Evolutionary conservation across 2,329 filamentous ascomycete species (phyloP).

Genomic region (Hypoxylon sp.): DNA sequence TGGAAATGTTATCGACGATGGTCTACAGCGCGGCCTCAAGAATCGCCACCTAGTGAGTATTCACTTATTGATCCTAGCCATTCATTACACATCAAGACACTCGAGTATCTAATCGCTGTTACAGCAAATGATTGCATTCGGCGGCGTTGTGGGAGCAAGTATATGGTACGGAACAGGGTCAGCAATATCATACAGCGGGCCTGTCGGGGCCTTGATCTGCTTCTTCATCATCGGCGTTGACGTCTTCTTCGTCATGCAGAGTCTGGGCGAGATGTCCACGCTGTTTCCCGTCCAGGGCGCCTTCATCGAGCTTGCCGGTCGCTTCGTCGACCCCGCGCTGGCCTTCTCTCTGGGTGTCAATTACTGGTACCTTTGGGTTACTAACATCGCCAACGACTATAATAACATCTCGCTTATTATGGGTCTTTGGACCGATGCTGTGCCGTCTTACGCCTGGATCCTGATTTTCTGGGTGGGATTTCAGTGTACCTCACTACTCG

Average conservation of each 20-base stretch:
- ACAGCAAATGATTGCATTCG: conserved; percentile 53
- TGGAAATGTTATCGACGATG: conserved; percentile 50
- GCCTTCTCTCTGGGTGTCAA: conserved; percentile 65
- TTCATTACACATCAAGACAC: background rate
- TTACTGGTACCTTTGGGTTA: conserved; percentile 65
- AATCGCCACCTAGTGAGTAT: conserved; percentile 49
- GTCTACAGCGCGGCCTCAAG: conserved; percentile 51
- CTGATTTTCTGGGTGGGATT: conserved; percentile 63
- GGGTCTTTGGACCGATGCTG: conserved; percentile 60
- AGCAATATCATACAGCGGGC: conserved; percentile 53
- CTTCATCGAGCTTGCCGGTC: conserved; percentile 65
- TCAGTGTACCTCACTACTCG: conserved; percentile 57
- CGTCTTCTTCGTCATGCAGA: conserved; percentile 63
- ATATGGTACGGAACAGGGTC: conserved; percentile 53
- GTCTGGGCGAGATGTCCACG: conserved; percentile 69
- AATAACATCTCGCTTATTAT: conserved; percentile 62
- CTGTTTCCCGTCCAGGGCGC: conserved; percentile 67
- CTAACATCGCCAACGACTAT: conserved; percentile 60
- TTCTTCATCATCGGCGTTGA: conserved; percentile 54
- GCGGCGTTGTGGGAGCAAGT: conserved; percentile 50
- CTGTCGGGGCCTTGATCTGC: conserved; percentile 53
- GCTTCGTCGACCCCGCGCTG: conserved; percentile 65
- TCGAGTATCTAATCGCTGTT: conserved; percentile 1
- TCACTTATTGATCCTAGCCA: background rate
- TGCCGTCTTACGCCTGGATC: conserved; percentile 63